These are phyloP conservation scores for Cadophora malorum DNA, from an alignment of 2,329 filamentous ascomycete species.

Conservation along the genomic window DNA sequence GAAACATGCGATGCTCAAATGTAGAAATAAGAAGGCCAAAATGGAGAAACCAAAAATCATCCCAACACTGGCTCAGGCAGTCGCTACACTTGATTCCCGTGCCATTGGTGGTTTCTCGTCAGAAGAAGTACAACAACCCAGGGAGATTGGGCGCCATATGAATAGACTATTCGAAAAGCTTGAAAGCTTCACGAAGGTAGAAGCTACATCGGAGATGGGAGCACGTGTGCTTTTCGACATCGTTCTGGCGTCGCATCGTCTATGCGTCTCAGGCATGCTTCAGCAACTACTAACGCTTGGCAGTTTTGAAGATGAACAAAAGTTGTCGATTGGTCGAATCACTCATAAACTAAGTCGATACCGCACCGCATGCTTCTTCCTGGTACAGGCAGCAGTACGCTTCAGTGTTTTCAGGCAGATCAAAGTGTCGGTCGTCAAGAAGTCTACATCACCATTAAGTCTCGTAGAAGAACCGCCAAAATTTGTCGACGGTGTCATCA, in stretches of 20 bases:
- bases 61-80: constrained; percentile 12
- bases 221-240: background rate
- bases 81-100: background rate
- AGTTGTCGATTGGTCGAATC: too few species aligned
- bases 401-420: background rate
- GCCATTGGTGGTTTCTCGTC: too few species aligned
- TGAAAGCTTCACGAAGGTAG: background rate
- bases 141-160: background rate
- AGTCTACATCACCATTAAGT: background rate
- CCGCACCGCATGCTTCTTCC: background rate
- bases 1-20: background rate
- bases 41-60: constrained; percentile 23
- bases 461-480: background rate
- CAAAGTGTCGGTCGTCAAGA: background rate
- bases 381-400: background rate
- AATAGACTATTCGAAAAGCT: background rate
- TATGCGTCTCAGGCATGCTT: too few species aligned
- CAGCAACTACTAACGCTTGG: too few species aligned
- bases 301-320: too few species aligned
- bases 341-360: background rate
- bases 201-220: background rate
- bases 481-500: background rate
- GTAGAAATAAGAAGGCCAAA: constrained; percentile 12
- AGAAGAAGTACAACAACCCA: background rate
- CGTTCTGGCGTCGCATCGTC: background rate